phyloP scores from a whole-genome alignment of 805 yeast species.

The Lachancea cidri region DNA sequence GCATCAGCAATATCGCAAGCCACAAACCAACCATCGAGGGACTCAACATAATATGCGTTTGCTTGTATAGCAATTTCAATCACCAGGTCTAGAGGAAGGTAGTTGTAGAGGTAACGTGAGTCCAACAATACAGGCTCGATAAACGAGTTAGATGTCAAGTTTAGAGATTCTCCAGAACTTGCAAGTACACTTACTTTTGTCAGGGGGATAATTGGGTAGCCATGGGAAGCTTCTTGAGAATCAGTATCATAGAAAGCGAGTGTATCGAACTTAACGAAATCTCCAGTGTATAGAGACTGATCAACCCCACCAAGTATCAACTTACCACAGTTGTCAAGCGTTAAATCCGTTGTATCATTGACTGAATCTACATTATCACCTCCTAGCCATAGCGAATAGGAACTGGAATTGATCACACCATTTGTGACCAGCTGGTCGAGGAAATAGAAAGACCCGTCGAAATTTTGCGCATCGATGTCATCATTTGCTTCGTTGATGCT shows the following conservation, averaged over 20 bases:
- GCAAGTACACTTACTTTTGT: slow-evolving; percentile 41
- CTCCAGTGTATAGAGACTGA: slow-evolving; percentile 40
- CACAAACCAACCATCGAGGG: slow-evolving; percentile 52
- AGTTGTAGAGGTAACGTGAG: slow-evolving; percentile 44
- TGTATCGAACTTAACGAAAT: slow-evolving; percentile 45
- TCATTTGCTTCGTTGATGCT: slow-evolving; percentile 13
- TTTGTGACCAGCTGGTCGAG: slow-evolving; percentile 31
- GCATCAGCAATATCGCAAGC: slow-evolving; percentile 48
- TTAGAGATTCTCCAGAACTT: slow-evolving; percentile 35
- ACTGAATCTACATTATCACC: slow-evolving; percentile 12
- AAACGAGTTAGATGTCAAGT: slow-evolving; percentile 33
- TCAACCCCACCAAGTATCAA: slow-evolving; percentile 59
- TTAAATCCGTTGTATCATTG: slow-evolving; percentile 1
- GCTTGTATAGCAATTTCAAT: slow-evolving; percentile 63
- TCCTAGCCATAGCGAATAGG: slow-evolving; percentile 43
- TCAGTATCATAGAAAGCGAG: slow-evolving; percentile 37
- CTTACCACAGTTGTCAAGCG: slow-evolving; percentile 25
- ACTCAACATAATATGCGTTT: slow-evolving; percentile 54
- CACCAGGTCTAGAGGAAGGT: slow-evolving; percentile 51
- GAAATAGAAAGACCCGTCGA: slow-evolving; percentile 26
- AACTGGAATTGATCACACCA: slow-evolving; percentile 33
- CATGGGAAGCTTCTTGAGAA: slow-evolving; percentile 21
- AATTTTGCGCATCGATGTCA: slow-evolving; percentile 15
- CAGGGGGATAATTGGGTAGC: slow-evolving; percentile 45
- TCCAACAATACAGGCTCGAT: slow-evolving; percentile 55